Conservation (phyloP, 1,284 basidiomycete species). For the Grifola frondosa region DNA sequence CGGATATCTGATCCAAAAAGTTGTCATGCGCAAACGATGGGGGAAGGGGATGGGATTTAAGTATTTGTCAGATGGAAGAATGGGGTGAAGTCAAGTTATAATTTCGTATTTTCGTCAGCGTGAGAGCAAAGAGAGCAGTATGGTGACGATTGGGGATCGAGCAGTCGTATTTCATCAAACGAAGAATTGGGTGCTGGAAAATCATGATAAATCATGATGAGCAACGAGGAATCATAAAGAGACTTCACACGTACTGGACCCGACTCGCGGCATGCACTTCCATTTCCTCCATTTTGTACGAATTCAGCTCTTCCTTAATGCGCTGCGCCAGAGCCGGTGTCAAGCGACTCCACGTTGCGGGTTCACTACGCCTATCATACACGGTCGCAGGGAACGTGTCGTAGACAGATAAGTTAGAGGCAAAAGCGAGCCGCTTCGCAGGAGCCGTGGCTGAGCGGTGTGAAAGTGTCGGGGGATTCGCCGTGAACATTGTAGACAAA, state of each 20-base stretch:
- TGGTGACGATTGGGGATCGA: conserved; percentile 19
- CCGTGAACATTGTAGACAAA: conserved; percentile 58
- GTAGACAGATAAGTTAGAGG: conserved; percentile 90
- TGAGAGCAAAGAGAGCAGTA: conserved; percentile 21
- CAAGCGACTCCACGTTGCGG: conserved; percentile 94
- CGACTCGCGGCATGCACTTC: conserved; percentile 89
- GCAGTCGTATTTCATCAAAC: conserved; percentile 35
- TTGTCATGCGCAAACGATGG: conserved; percentile 25
- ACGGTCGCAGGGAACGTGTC: conserved; percentile 90
- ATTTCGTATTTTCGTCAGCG: conserved; percentile 23
- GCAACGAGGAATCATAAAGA: conserved; percentile 2
- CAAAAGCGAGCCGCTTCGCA: conserved; percentile 82
- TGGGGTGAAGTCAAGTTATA: conserved; percentile 11
- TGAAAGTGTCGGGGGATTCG: conserved; percentile 46
- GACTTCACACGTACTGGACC: conserved; percentile 64
- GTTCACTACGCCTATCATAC: conserved; percentile 94
- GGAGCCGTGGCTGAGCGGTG: conserved; percentile 66
- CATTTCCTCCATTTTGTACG: conserved; percentile 99
- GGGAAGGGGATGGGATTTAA: conserved; percentile 11
- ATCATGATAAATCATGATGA: conserved; percentile 8
- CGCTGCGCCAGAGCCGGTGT: conserved; percentile 93
- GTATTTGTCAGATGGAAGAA: conserved; percentile 4
- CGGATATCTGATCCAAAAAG: conserved; percentile 34
- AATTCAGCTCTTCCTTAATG: conserved; percentile 96
- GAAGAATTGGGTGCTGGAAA: conserved; percentile 57